Evolutionary conservation across 805 yeast species (phyloP).

Genomic region (Pichia scutulata): DNA sequence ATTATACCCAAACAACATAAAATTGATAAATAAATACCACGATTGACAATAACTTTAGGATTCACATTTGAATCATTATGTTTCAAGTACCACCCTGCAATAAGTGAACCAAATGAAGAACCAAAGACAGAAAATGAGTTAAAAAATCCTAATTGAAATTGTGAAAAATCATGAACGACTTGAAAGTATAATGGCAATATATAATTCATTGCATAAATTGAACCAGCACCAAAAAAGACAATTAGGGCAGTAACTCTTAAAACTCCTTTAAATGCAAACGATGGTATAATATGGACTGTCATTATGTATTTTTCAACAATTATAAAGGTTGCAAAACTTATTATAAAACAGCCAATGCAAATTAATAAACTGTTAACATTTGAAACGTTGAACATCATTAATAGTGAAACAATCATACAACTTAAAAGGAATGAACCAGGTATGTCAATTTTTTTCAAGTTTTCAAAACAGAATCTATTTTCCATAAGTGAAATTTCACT

Average conservation of each 20-base stretch:
- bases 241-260: conserved; percentile 32
- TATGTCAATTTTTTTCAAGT: conserved; percentile 32
- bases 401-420: conserved; percentile 27
- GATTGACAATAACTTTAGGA: conserved; percentile 14
- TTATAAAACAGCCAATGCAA: conserved; percentile 11
- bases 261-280: conserved; percentile 31
- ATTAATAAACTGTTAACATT: conserved; percentile 2
- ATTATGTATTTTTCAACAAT: conserved; percentile 31
- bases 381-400: conserved; percentile 29
- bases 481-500: conserved; percentile 15
- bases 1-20: conserved; percentile 18
- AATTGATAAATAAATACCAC: conserved; percentile 19
- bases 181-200: conserved; percentile 37
- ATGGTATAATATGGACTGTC: conserved; percentile 34
- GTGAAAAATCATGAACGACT: conserved; percentile 33
- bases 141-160: conserved; percentile 33
- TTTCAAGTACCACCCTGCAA: conserved; percentile 30
- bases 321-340: conserved; percentile 19
- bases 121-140: conserved; percentile 35
- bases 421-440: conserved; percentile 34
- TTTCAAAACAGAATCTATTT: conserved; percentile 27
- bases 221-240: conserved; percentile 32
- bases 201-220: conserved; percentile 31
- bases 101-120: conserved; percentile 33
- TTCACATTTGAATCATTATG: conserved; percentile 14